These are phyloP conservation scores for Wakefieldia striispora DNA, from an alignment of 768 basidiomycete species.

Conservation along the genomic window DNA sequence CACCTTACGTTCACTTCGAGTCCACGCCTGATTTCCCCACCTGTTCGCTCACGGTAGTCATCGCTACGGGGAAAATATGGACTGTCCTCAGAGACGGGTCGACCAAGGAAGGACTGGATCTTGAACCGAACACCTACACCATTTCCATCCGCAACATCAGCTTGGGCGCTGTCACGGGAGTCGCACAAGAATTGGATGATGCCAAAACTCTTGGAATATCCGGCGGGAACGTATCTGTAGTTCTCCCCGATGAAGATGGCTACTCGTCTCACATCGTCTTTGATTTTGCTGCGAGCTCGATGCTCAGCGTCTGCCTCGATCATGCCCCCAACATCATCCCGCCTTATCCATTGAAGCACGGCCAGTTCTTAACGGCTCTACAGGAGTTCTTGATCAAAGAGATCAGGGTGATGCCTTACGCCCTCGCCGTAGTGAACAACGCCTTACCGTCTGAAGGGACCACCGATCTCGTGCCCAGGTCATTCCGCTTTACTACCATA, in stretches of 20 bases:
- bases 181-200: background rate
- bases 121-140: background rate
- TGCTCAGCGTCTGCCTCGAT: background rate
- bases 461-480: background rate
- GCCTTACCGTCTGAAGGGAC: background rate
- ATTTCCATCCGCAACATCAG: background rate
- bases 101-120: background rate
- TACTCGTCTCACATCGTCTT: background rate
- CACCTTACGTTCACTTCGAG: background rate
- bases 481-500: background rate
- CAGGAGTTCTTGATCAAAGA: background rate
- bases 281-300: background rate
- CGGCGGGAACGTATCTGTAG: background rate
- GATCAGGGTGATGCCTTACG: background rate
- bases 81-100: background rate
- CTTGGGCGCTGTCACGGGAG: background rate
- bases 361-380: background rate
- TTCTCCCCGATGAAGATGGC: background rate
- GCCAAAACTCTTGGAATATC: background rate
- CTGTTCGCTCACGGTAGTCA: background rate
- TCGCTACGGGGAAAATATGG: background rate
- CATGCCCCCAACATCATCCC: too few relatives aligned
- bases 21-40: background rate
- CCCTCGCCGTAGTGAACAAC: conserved; percentile 2
- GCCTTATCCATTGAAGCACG: background rate